A percentile compares a stretch with the other conserved stretches of the same genome.
Evolutionary conservation across 768 basidiomycete genomes (phyloP).

Genomic region (Psilocybe subaeruginosa): DNA sequence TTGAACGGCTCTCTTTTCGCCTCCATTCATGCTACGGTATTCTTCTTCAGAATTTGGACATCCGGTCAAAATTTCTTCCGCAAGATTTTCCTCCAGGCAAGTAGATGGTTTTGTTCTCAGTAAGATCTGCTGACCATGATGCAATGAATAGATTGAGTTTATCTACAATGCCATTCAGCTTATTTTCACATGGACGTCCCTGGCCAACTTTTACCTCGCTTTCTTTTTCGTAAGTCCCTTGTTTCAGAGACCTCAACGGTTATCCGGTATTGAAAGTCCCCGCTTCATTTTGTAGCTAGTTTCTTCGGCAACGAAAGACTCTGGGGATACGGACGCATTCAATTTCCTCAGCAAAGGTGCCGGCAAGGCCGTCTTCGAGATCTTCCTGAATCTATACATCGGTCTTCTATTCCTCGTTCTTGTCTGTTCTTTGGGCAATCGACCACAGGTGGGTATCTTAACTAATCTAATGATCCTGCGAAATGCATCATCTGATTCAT

Average conservation of each 20-base stretch:
- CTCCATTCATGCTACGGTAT: conserved; percentile 89
- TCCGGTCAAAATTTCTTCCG: conserved; percentile 91
- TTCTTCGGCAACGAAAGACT: conserved; percentile 69
- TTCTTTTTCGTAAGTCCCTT: conserved; percentile 82
- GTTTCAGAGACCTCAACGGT: neutral
- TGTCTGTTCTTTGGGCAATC: conserved; percentile 90
- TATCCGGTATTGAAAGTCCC: conserved; percentile 1
- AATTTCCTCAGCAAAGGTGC: conserved; percentile 76
- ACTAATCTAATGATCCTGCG: neutral
- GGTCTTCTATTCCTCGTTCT: conserved; percentile 80
- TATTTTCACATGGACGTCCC: conserved; percentile 90
- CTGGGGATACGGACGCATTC: conserved; percentile 65
- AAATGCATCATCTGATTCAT: conserved; percentile 5
- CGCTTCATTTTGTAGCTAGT: conserved; percentile 58
- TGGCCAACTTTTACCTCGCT: conserved; percentile 93
- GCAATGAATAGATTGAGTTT: conserved; percentile 69
- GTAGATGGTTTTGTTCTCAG: conserved; percentile 17
- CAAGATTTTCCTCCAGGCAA: conserved; percentile 71
- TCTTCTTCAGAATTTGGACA: conserved; percentile 86
- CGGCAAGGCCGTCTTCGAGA: conserved; percentile 72
- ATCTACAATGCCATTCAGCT: conserved; percentile 91
- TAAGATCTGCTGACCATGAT: neutral
- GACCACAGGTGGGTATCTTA: conserved; percentile 57
- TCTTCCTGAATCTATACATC: conserved; percentile 84
- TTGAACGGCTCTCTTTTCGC: conserved; percentile 91